Percentiles rank a stretch among this genome's conserved stretches.
These are phyloP conservation scores for Cytospora chrysosperma DNA, from an alignment of 2,329 filamentous ascomycete genomes.

Conservation along the genomic window DNA sequence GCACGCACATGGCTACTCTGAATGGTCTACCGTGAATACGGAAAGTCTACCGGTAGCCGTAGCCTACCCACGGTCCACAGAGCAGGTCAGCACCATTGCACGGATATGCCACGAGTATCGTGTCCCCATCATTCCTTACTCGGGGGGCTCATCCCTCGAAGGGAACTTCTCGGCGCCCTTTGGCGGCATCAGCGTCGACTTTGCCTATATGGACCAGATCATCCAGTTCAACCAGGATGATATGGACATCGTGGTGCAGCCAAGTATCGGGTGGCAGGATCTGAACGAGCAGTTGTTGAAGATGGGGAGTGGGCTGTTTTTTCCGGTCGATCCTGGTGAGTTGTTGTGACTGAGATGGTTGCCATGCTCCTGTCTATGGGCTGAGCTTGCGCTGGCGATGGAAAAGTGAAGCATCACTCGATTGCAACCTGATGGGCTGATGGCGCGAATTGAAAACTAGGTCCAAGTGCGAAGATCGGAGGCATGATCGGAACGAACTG, in stretches of 20 bases:
- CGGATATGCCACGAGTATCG: slow-evolving; percentile 74
- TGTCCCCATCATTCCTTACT: slow-evolving; percentile 84
- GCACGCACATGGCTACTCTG: slow-evolving; percentile 62
- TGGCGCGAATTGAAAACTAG: slow-evolving; percentile 30
- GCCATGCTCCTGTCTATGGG: background rate
- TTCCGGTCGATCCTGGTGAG: slow-evolving; percentile 80
- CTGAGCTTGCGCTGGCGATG: background rate
- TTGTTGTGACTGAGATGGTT: slow-evolving; percentile 8
- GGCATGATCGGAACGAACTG: slow-evolving; percentile 82
- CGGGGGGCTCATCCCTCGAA: slow-evolving; percentile 82
- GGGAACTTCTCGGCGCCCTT: slow-evolving; percentile 86
- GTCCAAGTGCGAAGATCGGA: slow-evolving; percentile 70
- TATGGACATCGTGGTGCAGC: slow-evolving; percentile 91
- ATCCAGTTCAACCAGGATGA: slow-evolving; percentile 78
- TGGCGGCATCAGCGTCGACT: slow-evolving; percentile 87
- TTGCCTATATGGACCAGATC: slow-evolving; percentile 82
- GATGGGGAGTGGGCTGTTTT: slow-evolving; percentile 76
- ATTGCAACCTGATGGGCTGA: background rate
- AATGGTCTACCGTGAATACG: slow-evolving; percentile 64
- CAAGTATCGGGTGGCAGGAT: slow-evolving; percentile 88
- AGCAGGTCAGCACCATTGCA: slow-evolving; percentile 59
- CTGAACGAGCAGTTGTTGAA: slow-evolving; percentile 71
- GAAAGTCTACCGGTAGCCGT: slow-evolving; percentile 62
- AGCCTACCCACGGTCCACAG: slow-evolving; percentile 60
- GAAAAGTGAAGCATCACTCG: background rate